Conservation (phyloP, 2,329 filamentous ascomycete genomes). For the Diplodia sapinea region DNA sequence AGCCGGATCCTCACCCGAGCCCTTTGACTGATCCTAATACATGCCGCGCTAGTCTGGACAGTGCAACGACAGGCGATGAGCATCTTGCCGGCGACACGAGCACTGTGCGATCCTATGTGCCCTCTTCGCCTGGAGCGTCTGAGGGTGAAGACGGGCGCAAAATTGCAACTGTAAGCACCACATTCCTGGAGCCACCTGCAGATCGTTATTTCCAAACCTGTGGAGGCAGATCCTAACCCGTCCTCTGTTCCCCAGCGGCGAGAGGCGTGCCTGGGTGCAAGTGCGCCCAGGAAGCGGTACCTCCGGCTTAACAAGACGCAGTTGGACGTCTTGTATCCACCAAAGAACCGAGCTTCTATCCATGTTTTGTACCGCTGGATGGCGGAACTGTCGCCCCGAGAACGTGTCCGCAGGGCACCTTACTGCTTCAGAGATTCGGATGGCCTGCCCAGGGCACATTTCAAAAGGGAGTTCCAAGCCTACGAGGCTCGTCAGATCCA, state of each 20-base stretch:
- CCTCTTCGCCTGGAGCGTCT: background rate
- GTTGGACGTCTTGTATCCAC: background rate
- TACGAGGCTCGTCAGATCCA: background rate
- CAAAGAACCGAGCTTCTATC: background rate
- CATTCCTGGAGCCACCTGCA: background rate
- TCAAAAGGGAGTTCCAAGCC: background rate
- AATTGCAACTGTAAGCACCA: background rate
- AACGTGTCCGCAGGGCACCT: background rate
- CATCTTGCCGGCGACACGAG: background rate
- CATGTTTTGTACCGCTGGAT: background rate
- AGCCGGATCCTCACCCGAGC: background rate
- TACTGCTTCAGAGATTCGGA: conserved; percentile 7
- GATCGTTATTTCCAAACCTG: background rate
- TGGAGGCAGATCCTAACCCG: background rate
- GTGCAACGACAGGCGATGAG: background rate
- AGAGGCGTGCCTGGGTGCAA: no score
- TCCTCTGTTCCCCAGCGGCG: background rate
- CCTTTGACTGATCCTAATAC: no score
- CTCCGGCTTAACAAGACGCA: background rate
- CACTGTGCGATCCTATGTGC: background rate
- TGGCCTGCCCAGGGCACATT: background rate
- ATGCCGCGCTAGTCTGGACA: no score
- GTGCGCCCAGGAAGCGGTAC: background rate
- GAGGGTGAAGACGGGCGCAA: background rate
- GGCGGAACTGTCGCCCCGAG: background rate